A percentile compares a stretch with the other conserved stretches of the same genome.
Conservation (phyloP, 306 rosid genomes). For the Lithocarpus polystachyus region DNA sequence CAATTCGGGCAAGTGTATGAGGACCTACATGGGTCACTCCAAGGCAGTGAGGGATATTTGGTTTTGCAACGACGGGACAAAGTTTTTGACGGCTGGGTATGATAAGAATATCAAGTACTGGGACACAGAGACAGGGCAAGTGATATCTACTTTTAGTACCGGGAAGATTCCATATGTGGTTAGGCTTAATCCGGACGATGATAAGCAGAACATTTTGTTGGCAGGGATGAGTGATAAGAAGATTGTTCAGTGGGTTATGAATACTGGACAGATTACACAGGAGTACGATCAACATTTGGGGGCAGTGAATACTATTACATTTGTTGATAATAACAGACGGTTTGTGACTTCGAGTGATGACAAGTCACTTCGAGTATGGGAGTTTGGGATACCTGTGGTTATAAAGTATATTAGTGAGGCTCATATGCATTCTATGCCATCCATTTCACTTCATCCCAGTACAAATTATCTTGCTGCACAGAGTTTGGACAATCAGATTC, state of each 20-base stretch:
- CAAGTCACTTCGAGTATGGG: conserved; percentile 95
- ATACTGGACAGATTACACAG: conserved; percentile 85
- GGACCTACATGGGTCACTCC: conserved; percentile 93
- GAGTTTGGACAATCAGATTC: conserved; percentile 98
- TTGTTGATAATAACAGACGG: conserved; percentile 93
- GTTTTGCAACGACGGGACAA: conserved; percentile 81
- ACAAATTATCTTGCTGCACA: conserved; percentile 95
- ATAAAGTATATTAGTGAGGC: conserved; percentile 97
- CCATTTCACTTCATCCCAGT: conserved; percentile 89
- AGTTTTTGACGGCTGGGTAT: conserved; percentile 87
- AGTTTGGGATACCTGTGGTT: conserved; percentile 95
- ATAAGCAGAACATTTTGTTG: conserved; percentile 86
- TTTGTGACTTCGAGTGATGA: conserved; percentile 98
- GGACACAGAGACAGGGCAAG: conserved; percentile 98
- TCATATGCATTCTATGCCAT: conserved; percentile 99
- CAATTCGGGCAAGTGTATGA: conserved; percentile 94
- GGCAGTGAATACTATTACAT: conserved; percentile 94
- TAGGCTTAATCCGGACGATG: conserved; percentile 90
- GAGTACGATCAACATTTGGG: conserved; percentile 99
- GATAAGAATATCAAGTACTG: conserved; percentile 98
- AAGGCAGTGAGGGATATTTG: conserved; percentile 91
- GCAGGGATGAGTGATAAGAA: conserved; percentile 99
- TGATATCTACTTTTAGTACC: conserved; percentile 79
- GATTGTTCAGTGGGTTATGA: conserved; percentile 99
- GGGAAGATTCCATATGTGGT: conserved; percentile 96